Evolutionary conservation across 371 early-diverging fungal species (phyloP).

Genomic region (Nosema granulosis): DNA sequence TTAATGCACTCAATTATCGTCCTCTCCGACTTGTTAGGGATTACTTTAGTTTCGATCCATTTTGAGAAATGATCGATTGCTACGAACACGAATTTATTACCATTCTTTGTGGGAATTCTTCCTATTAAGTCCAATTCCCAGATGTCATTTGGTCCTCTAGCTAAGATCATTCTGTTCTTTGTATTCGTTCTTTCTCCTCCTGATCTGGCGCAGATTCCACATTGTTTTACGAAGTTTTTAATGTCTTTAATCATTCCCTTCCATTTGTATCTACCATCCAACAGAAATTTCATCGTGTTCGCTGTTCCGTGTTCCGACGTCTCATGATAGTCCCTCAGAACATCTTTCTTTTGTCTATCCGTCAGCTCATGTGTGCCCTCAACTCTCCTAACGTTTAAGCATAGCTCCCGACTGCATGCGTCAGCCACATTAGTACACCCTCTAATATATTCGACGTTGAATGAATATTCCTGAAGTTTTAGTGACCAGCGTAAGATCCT

Average conservation of each 20-base stretch:
- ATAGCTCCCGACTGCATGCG: neutral
- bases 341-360: neutral
- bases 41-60: constrained; percentile 1
- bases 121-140: constrained; percentile 33
- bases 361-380: neutral
- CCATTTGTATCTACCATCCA: constrained; percentile 20
- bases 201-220: constrained; percentile 3
- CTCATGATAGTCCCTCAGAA: neutral
- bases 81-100: neutral
- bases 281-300: constrained; percentile 12
- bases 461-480: constrained; percentile 29
- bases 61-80: neutral
- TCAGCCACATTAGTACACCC: neutral
- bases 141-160: neutral
- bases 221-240: constrained; percentile 6
- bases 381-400: neutral
- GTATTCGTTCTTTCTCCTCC: too few relatives aligned
- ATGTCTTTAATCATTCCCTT: constrained; percentile 12
- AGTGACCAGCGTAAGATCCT: neutral
- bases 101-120: neutral
- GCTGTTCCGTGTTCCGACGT: neutral
- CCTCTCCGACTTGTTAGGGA: neutral
- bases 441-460: constrained; percentile 3
- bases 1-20: neutral
- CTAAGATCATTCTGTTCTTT: neutral